phyloP scores from a whole-genome alignment of 768 basidiomycete genomes.

The Tremella mesenterica region DNA sequence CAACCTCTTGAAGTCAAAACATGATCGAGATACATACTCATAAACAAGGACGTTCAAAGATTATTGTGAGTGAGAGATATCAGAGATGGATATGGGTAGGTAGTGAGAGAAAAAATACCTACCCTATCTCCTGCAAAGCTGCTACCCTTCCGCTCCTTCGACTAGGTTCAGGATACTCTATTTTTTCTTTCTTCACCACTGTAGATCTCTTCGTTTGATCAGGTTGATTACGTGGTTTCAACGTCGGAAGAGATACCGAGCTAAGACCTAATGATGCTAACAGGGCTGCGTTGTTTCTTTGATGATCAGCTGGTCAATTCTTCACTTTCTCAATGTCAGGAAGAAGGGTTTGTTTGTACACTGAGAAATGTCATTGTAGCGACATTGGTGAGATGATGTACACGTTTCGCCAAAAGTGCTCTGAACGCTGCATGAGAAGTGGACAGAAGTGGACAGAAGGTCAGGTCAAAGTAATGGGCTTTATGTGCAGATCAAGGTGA shows the following conservation, averaged over 20 bases:
- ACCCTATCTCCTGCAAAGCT: constrained; percentile 3
- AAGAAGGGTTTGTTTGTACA: no score
- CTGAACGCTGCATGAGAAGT: not conserved
- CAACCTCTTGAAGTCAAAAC: no score
- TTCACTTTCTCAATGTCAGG: not conserved
- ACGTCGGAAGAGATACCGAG: no score
- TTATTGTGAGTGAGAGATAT: no score
- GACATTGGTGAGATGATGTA: no score
- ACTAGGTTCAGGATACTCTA: not conserved
- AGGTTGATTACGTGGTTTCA: not conserved
- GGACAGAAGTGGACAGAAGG: not conserved
- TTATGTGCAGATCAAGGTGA: no score
- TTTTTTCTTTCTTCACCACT: constrained; percentile 1
- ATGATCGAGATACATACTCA: no score
- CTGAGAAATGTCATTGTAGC: no score
- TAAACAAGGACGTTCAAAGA: no score
- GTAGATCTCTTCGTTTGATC: not conserved
- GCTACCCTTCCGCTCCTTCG: constrained; percentile 20
- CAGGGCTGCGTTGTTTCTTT: constrained; percentile 16
- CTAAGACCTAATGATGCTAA: constrained; percentile 24
- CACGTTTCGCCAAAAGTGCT: no score
- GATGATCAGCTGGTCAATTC: not conserved
- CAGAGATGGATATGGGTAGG: no score
- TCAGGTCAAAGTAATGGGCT: not conserved
- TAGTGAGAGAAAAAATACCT: not conserved